Evolutionary conservation across 345 rosid species (phyloP), one percentile per base, ranked within the genome.

Genomic region (Raphanus raphanistrum): DNA sequence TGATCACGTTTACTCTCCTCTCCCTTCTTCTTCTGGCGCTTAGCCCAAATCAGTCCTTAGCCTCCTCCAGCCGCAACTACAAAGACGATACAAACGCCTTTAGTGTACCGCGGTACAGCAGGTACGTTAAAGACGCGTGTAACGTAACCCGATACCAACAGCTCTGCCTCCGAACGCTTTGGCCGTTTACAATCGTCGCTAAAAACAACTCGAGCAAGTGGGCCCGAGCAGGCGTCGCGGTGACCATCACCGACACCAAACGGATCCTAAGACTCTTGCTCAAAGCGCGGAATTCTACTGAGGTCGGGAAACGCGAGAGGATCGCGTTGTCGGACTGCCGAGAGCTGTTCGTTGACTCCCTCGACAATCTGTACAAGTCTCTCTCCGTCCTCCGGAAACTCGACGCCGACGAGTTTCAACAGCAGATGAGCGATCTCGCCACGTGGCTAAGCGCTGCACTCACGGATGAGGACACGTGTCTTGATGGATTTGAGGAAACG

Each of bases 171-270:
- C 82, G 48, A 33, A 84, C 97, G 35, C 83, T 94, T 0, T 70
- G 92, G 36, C 83, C 92, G 8, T 92, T 92, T 81, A 85, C 97
- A 7, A 71, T 27, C 61, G n/a, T 61, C 0, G 97, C 97, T 0
- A 82, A 71, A 82, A 83, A 60, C 35, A 90, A 88, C 75, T 84
- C 92, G 1, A 85, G 87, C 84, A 85, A 13, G 73, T 94, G 97
- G 97, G 91, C 98, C 1, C 79, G 97, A 38, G 97, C 90, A 0
- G 87, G 92, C 27, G 95, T 92, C 3, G 88, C 97, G 1, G 97
- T 94, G n/a, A 84, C 93, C 0, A 60, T 90, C n/a, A 71, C 80
- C 0, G 90, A 90, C 80, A 88, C 83, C 41, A 88, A 88, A 80
- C 68, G 48, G 7, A 66, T 84, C 17, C 54, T 75, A 6, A 75